Conservation (phyloP, 148 eudicot species). For the Amaranthus cruentus region DNA sequence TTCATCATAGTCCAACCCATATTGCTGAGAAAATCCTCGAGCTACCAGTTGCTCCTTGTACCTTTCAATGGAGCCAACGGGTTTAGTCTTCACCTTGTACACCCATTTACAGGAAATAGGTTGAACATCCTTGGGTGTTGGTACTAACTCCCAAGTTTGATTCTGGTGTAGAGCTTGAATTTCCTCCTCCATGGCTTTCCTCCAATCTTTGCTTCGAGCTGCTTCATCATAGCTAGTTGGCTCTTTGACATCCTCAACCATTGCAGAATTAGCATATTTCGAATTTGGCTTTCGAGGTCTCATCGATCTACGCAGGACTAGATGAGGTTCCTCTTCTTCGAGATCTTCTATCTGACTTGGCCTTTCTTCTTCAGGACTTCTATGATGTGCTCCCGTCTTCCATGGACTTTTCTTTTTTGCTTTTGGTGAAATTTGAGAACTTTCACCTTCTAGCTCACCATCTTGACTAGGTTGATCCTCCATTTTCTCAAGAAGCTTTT, state of each 20-base stretch:
- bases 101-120: too few species aligned
- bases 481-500: not conserved
- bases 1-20: too few species aligned
- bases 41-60: not conserved
- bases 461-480: not conserved
- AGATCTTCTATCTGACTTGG: conserved; percentile 1
- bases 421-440: not conserved
- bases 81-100: too few species aligned
- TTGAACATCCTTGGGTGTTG: conserved; percentile 1
- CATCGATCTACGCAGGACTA: not conserved
- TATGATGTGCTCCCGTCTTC: not conserved
- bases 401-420: not conserved
- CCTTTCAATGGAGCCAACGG: conserved; percentile 14
- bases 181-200: too few species aligned
- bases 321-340: not conserved
- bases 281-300: not conserved
- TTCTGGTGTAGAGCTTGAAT: conserved; percentile 9
- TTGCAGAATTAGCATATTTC: not conserved
- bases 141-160: conserved; percentile 13
- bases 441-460: not conserved
- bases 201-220: too few species aligned
- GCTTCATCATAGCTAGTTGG: too few species aligned
- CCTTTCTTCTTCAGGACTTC: not conserved
- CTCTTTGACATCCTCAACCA: too few species aligned
- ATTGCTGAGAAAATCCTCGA: conserved; percentile 18